phyloP scores from a whole-genome alignment of 768 basidiomycete species.

The Rhodosporidiobolus sp. region DNA sequence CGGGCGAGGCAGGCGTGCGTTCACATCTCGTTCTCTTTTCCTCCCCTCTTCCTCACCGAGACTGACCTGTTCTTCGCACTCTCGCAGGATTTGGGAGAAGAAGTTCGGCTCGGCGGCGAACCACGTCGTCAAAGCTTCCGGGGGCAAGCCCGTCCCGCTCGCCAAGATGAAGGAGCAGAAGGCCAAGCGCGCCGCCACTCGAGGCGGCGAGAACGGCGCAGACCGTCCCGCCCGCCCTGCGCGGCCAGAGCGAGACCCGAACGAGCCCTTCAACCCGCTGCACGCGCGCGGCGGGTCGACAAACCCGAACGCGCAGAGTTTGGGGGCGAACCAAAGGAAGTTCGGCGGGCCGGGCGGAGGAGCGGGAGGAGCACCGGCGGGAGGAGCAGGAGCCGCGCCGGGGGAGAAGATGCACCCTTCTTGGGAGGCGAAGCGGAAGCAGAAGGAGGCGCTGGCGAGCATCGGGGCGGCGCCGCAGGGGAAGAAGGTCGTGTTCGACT shows the following conservation, averaged over 20 bases:
- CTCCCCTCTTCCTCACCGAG: no score
- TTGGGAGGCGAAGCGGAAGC: conserved; percentile 87
- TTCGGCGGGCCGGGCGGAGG: neutral
- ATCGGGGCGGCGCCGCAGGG: conserved; percentile 67
- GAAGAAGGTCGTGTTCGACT: conserved; percentile 70
- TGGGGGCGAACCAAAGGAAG: conserved; percentile 14
- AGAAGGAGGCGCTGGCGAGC: conserved; percentile 56
- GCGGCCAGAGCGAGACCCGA: neutral
- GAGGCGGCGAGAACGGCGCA: neutral
- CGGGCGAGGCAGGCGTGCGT: conserved; percentile 90
- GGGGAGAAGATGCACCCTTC: conserved; percentile 75
- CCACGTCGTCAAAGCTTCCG: conserved; percentile 65
- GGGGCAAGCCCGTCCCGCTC: conserved; percentile 43
- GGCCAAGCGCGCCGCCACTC: conserved; percentile 24
- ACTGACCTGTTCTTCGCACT: neutral
- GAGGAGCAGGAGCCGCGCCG: neutral
- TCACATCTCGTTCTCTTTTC: neutral
- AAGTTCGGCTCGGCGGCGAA: conserved; percentile 89
- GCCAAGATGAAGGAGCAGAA: conserved; percentile 37
- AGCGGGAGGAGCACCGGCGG: neutral
- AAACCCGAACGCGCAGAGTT: conserved; percentile 23
- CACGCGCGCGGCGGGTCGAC: conserved; percentile 13
- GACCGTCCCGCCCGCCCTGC: neutral
- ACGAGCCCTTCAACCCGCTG: conserved; percentile 12
- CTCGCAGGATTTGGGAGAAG: conserved; percentile 89